Evolutionary conservation across 148 eudicot genomes (phyloP), one percentile per base, ranked within the genome.

Genomic region (Camellia japonica): DNA sequence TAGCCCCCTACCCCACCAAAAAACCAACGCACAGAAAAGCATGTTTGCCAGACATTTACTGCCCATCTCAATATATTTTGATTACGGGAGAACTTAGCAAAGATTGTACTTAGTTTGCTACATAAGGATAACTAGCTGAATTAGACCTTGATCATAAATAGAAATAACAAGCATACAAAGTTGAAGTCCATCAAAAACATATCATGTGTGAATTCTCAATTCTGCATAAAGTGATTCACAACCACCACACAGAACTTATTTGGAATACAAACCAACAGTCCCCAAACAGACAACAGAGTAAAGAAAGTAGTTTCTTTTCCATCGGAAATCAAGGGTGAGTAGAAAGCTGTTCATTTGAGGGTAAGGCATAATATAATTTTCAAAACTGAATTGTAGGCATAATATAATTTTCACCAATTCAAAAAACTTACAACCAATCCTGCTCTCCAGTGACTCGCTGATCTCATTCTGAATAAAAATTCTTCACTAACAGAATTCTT

Each of bases 401-500:
- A 65, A 47, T 71, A 30, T 20, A 49, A 52, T 16, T 23, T 47
- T 80, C 13, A 62, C 14, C 51, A 73, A 54, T 20, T 46, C 55
- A 61, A 23, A 79, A 62, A 74, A 93, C 99, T 96, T 92, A 96
- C 99, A 82, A 96, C 90, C 84, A 96, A 89, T 79, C 91, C 93
- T 42, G 91, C 80, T 90, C 99, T 93, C 99, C 99, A 92, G 20
- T 83, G 88, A 85, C 85, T 85, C 58, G 88, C 79, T 30, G 92
- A 84, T 65, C 76, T 83, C 86, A 94, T 89, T 79, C 85, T 92
- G 30, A 23, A 13, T 73, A 87, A 67, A 67, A 81, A 81, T 79
- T 83, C 90, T 61, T 86, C 94, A 68, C 86, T 78, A 19, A 81
- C 83, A 80, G 83, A 76, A 73, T 83, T 83, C 52, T 88, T 89